A percentile compares a stretch with the other conserved stretches of the same genome.
These are phyloP conservation scores for Chimonanthus praecox DNA, from an alignment of 164 flowering plant species.

Conservation along the genomic window DNA sequence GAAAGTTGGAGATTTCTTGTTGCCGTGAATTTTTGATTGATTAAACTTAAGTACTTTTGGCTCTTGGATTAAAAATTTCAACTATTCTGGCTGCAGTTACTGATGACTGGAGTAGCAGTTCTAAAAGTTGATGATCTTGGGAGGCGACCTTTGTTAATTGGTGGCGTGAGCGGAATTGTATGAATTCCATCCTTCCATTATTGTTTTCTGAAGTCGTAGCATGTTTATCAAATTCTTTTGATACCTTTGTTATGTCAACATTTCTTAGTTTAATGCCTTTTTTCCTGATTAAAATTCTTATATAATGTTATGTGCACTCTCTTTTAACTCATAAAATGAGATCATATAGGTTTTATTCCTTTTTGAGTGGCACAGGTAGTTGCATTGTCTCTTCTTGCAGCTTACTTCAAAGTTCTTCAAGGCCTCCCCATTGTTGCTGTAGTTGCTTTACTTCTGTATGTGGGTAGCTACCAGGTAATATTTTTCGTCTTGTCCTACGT, in stretches of 20 bases:
- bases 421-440: constrained; percentile 77
- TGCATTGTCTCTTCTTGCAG: constrained; percentile 74
- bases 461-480: constrained; percentile 84
- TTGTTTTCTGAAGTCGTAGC: not conserved
- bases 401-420: constrained; percentile 79
- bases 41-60: not conserved
- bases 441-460: constrained; percentile 74
- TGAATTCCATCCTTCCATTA: constrained; percentile 14
- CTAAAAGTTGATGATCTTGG: constrained; percentile 90
- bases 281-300: not conserved
- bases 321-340: not conserved
- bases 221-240: not conserved
- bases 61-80: constrained; percentile 1
- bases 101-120: constrained; percentile 91
- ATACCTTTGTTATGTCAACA: not conserved
- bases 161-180: constrained; percentile 87
- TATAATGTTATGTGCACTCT: not conserved
- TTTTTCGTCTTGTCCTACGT: not conserved
- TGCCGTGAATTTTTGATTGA: not conserved
- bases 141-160: constrained; percentile 80
- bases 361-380: constrained; percentile 40
- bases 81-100: constrained; percentile 42
- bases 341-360: not conserved
- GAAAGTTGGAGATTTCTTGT: not conserved
- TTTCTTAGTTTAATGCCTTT: not conserved